phyloP scores from a whole-genome alignment of 345 rosid genomes.

The Hibiscus trionum region DNA sequence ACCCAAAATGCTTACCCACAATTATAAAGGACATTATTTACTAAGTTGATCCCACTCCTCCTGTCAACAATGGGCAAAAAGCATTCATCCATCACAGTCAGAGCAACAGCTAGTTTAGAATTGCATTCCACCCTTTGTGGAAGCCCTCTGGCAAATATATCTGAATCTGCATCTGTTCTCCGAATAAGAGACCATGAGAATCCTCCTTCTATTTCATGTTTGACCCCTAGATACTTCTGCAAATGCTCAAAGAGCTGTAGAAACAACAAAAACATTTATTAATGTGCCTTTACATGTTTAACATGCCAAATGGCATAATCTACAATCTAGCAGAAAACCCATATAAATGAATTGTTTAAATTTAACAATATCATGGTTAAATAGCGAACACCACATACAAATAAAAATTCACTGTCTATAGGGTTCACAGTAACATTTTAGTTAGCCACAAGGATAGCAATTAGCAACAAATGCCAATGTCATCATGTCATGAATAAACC shows the following conservation, averaged over 20 bases:
- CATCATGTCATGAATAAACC: neutral
- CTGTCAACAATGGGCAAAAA: slow-evolving; percentile 75
- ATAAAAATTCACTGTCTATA: neutral
- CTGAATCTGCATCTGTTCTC: slow-evolving; percentile 49
- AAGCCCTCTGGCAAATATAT: slow-evolving; percentile 34
- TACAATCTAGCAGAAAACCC: neutral
- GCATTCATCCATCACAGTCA: slow-evolving; percentile 83
- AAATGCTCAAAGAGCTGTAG: slow-evolving; percentile 64
- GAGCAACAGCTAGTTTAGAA: slow-evolving; percentile 74
- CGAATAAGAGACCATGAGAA: slow-evolving; percentile 76
- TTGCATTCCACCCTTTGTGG: slow-evolving; percentile 59
- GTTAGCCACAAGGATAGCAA: neutral
- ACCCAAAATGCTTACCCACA: slow-evolving; percentile 48
- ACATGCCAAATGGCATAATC: neutral
- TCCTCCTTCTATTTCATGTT: slow-evolving; percentile 72
- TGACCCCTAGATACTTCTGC: slow-evolving; percentile 72
- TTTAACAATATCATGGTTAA: neutral
- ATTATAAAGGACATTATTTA: slow-evolving; percentile 70
- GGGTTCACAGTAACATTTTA: neutral
- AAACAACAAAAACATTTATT: slow-evolving; percentile 9
- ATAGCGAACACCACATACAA: neutral
- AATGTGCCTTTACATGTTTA: neutral
- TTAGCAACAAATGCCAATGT: neutral
- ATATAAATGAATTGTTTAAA: neutral
- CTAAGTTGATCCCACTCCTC: slow-evolving; percentile 72